Base-by-base conservation (phyloP, 1,284 basidiomycete genomes). In the Naganishia sp. region DNA sequence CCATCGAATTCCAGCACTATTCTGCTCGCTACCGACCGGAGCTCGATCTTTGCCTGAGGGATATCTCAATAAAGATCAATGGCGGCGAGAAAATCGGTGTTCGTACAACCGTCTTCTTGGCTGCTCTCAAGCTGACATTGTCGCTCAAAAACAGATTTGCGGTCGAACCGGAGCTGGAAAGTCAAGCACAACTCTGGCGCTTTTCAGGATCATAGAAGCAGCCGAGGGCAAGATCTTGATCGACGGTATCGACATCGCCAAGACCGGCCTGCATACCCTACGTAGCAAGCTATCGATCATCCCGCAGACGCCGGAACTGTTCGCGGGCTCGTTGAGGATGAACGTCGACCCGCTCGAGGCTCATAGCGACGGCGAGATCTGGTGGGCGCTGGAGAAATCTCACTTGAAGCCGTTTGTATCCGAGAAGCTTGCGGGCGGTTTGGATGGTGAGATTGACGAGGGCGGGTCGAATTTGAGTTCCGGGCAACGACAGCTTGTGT, bases 161-260 rank as follows among this genome's bases (percentile, higher is more conserved):
- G 94, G 94, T 1, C 82, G 94, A 67, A 97, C 94, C 0, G 93
- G 94, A 1, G 90, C 92, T n/a, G 94, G 94, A 68, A 96, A 96
- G 80, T 90, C 87, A 32, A 90, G 89, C 3, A 84, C 94, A 67
- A 82, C 87, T 54, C 77, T 84, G 42, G 82, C 77, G 5, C 73
- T 81, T 9, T 80, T 81, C 71, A 73, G 77, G 1, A 89, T 95
- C 71, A 85, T 95, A 67, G 94, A 98, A 76, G 88, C 90, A 0
- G 81, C 84, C 0, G 82, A 83, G 52, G 95, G 94, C 10, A 85
- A 84, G 1, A 94, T 99, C 63, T 73, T 84, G 13, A 89, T 96
- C 58, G 92, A 97, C 75, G 88, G 86, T 6, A 83, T 93, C 5
- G 90, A 94, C 75, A 89, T 94, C 69, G 84, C 87, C 13, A 87